Percentiles rank a stretch among this genome's conserved stretches.
phyloP scores from a whole-genome alignment of 1,139 yeast genomes.

The Yamadazyma songkhlaensis region DNA sequence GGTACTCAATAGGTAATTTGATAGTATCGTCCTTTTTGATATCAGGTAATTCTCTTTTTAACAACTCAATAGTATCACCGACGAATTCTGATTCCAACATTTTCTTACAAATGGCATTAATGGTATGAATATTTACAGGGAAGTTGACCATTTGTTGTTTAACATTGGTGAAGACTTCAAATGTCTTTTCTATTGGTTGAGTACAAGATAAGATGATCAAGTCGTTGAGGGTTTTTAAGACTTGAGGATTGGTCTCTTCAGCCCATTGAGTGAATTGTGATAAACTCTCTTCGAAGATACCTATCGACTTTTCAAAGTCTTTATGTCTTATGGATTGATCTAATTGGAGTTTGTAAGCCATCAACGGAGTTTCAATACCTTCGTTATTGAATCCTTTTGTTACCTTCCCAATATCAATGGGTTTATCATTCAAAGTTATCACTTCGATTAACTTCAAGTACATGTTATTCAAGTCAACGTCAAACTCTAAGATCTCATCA shows the following conservation, averaged over 20 bases:
- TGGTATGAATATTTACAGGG: constrained; percentile 35
- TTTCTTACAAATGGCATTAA: constrained; percentile 43
- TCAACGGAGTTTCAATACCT: constrained; percentile 19
- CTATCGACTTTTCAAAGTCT: constrained; percentile 23
- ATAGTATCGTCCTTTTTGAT: constrained; percentile 34
- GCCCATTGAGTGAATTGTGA: constrained; percentile 28
- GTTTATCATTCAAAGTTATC: constrained; percentile 4
- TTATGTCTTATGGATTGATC: constrained; percentile 25
- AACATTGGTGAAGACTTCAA: constrained; percentile 33
- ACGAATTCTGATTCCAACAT: constrained; percentile 49
- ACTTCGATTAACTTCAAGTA: constrained; percentile 20
- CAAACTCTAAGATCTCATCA: neutral
- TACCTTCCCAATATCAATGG: neutral
- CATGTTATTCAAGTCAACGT: constrained; percentile 12
- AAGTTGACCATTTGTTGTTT: constrained; percentile 37
- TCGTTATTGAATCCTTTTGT: constrained; percentile 13
- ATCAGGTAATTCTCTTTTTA: constrained; percentile 58
- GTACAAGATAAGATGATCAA: constrained; percentile 25
- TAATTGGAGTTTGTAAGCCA: constrained; percentile 27
- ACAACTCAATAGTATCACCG: constrained; percentile 57
- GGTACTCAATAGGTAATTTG: constrained; percentile 25
- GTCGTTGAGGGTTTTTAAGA: constrained; percentile 30
- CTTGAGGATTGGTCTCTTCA: constrained; percentile 26
- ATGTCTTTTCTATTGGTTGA: constrained; percentile 23
- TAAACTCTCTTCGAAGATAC: constrained; percentile 33